Base-by-base conservation (phyloP, 225 moss, liverwort and hornwort species). In the Pseudoscleropodium purum region DNA sequence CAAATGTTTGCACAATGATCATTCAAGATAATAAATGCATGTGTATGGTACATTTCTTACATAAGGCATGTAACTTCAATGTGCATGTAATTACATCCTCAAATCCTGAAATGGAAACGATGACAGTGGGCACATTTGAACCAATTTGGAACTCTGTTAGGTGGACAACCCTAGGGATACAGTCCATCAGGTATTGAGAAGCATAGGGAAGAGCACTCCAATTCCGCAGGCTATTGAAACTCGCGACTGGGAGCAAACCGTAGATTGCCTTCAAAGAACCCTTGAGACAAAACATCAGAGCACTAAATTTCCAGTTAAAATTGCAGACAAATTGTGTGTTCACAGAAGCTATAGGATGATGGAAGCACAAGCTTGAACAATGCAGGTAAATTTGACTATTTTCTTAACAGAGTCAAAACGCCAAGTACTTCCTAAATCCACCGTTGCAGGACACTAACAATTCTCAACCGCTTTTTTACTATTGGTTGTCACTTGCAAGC, bases 291-390 rank as follows among this genome's bases (percentile, higher is more conserved):
- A 68, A 69, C 25, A 82, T 82, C 60, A 86, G 74, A 79, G 49
- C 60, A 79, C 51, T 26, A 51, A 74, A 67, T 61, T 91, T 84
- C 56, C 87, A 91, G 62, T 34, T 84, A 43, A 89, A 67, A 84
- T 62, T 65, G 84, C 84, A 91, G 84, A 84, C 90, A 90, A 79
- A 83, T 83, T 84, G 87, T 43, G 89, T 68, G 87, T 79, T 88
- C 92, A 92, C 84, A 84, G 61, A 89, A 63, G 81, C 87, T 84
- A 47, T 66, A 72, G 85, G 65, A 65, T 78, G 82, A 89, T 68
- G 87, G 86, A 89, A 89, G 82, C 83, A 88, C 70, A 36, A 88
- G 66, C 89, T 89, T 84, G 61, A 83, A 81, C 69, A 89, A 84
- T 75, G 84, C 69, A 89, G 54, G 87, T 87, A 67, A 61, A 80